Percentiles rank a stretch among this genome's conserved stretches.
Evolutionary conservation across 2,329 filamentous ascomycete genomes (phyloP).

Genomic region (Aciculosporium take): DNA sequence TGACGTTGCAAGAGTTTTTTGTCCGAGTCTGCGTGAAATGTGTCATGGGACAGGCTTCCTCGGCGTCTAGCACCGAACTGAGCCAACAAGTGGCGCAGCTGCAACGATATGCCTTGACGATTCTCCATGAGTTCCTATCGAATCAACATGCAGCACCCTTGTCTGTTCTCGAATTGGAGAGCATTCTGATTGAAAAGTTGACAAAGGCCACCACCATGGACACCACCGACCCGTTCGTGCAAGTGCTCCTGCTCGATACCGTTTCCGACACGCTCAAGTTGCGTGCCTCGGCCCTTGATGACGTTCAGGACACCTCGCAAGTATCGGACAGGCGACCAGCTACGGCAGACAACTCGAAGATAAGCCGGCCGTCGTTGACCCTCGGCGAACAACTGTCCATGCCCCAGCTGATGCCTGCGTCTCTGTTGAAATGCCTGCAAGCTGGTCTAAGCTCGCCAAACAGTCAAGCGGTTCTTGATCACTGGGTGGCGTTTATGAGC

Average conservation of each 20-base stretch:
- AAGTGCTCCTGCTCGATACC: constrained; percentile 66
- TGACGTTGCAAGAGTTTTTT: constrained; percentile 54
- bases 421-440: constrained; percentile 72
- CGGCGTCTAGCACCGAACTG: constrained; percentile 13
- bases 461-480: constrained; percentile 69
- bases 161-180: constrained; percentile 52
- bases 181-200: constrained; percentile 54
- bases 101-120: constrained; percentile 54
- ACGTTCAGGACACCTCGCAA: constrained; percentile 27
- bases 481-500: constrained; percentile 77
- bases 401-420: constrained; percentile 40
- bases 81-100: constrained; percentile 44
- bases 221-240: constrained; percentile 53
- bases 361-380: constrained; percentile 24
- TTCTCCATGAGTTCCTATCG: constrained; percentile 55
- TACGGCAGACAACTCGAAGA: constrained; percentile 27
- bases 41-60: constrained; percentile 23
- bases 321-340: constrained; percentile 32
- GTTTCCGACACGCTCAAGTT: constrained; percentile 61
- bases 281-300: constrained; percentile 27
- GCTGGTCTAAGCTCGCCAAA: constrained; percentile 62
- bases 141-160: constrained; percentile 47
- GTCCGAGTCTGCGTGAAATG: constrained; percentile 51
- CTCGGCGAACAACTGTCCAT: constrained; percentile 14
- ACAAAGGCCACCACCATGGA: constrained; percentile 44